phyloP scores from a whole-genome alignment of 306 rosid species.

The Lablab purpureus region DNA sequence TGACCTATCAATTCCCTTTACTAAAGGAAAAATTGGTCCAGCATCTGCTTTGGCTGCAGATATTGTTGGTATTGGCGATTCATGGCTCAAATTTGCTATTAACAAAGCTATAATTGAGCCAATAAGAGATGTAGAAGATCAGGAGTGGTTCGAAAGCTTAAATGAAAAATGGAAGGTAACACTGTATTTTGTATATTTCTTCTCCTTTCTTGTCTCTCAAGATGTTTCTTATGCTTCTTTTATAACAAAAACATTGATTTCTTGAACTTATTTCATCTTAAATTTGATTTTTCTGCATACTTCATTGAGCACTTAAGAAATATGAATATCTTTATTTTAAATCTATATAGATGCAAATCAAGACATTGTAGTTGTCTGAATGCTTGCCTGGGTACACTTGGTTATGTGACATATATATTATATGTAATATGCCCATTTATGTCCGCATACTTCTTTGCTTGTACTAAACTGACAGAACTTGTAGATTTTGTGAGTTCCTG shows the following conservation, averaged over 20 bases:
- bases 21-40: conserved; percentile 58
- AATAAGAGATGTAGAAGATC: conserved; percentile 73
- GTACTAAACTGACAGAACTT: conserved; percentile 4
- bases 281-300: conserved; percentile 31
- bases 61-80: conserved; percentile 81
- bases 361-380: neutral
- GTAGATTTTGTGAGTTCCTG: neutral
- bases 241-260: conserved; percentile 17
- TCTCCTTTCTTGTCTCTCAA: conserved; percentile 14
- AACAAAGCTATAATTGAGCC: conserved; percentile 75
- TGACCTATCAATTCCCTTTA: conserved; percentile 61
- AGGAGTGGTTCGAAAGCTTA: conserved; percentile 86
- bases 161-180: conserved; percentile 92
- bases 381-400: conserved; percentile 4
- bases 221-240: conserved; percentile 12
- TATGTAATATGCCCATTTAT: conserved; percentile 6
- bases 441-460: neutral
- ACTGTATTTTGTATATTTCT: conserved; percentile 41
- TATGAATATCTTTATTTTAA: conserved; percentile 9
- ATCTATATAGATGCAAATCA: neutral
- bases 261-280: conserved; percentile 27
- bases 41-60: conserved; percentile 83
- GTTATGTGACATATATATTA: neutral
- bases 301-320: conserved; percentile 1
- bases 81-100: conserved; percentile 85